phyloP scores from a whole-genome alignment of 2,329 filamentous ascomycete genomes.

The Trichoderma atrobrunneum region DNA sequence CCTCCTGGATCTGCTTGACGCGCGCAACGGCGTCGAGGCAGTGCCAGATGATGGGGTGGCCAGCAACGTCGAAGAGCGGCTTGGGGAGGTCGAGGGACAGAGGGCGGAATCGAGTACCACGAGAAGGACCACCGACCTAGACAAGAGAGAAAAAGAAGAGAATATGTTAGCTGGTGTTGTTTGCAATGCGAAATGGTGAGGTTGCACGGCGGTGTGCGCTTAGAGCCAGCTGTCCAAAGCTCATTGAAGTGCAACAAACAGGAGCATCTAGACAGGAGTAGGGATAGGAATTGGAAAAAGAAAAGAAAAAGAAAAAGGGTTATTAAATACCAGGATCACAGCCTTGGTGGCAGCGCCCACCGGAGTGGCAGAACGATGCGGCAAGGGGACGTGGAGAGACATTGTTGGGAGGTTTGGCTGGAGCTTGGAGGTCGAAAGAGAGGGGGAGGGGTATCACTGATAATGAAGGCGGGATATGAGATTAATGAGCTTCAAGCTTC shows the following conservation, averaged over 20 bases:
- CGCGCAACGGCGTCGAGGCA: slow-evolving; percentile 89
- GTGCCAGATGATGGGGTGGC: slow-evolving; percentile 98
- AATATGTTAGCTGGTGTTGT: neutral
- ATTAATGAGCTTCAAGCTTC: neutral
- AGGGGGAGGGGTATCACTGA: slow-evolving; percentile 7
- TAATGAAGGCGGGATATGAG: neutral
- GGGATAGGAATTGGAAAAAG: neutral
- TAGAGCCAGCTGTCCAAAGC: neutral
- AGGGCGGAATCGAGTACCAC: slow-evolving; percentile 93
- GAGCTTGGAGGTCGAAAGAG: neutral
- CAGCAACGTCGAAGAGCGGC: slow-evolving; percentile 97
- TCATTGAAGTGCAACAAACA: slow-evolving; percentile 6
- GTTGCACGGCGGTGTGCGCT: neutral
- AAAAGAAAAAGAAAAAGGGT: neutral
- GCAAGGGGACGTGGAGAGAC: slow-evolving; percentile 56
- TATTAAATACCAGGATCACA: slow-evolving; percentile 73
- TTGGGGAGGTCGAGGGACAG: slow-evolving; percentile 95
- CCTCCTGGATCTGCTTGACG: slow-evolving; percentile 80
- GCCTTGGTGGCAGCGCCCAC: slow-evolving; percentile 73
- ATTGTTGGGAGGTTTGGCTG: slow-evolving; percentile 26
- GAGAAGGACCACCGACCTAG: slow-evolving; percentile 89
- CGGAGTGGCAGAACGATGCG: slow-evolving; percentile 45
- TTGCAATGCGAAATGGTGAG: neutral
- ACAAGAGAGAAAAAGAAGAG: neutral
- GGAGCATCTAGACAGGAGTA: neutral